Percentiles rank a stretch among this genome's conserved stretches.
Evolutionary conservation across 1,139 yeast species (phyloP).

Genomic region (Pneumocystis murina): DNA sequence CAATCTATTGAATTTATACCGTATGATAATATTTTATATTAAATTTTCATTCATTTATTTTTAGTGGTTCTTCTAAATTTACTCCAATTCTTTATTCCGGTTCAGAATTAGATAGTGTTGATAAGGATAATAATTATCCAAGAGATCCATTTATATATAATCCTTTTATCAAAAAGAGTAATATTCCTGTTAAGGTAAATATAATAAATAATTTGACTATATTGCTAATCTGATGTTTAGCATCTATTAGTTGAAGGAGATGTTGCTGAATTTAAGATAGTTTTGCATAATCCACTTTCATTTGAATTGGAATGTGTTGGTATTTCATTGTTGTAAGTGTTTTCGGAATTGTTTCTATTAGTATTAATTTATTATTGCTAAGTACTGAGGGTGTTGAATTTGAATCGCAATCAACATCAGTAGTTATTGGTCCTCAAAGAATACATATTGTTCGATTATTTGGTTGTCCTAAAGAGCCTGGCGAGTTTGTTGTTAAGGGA

Average conservation of each 20-base stretch:
- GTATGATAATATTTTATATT: slow-evolving; percentile 13
- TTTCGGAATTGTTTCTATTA: neutral
- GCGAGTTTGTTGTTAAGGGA: slow-evolving; percentile 31
- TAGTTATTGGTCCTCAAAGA: slow-evolving; percentile 22
- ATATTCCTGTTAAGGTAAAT: neutral
- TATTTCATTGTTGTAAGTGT: slow-evolving; percentile 11
- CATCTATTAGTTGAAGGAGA: slow-evolving; percentile 13
- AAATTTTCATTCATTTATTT: neutral
- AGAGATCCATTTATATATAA: slow-evolving; percentile 27
- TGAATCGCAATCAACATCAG: slow-evolving; percentile 11
- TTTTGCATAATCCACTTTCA: slow-evolving; percentile 65
- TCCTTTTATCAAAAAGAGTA: slow-evolving; percentile 24
- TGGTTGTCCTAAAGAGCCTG: slow-evolving; percentile 16
- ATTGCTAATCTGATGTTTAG: slow-evolving; percentile 2
- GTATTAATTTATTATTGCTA: neutral
- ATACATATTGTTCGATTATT: slow-evolving; percentile 17
- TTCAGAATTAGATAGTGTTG: slow-evolving; percentile 3
- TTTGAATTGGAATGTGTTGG: slow-evolving; percentile 51
- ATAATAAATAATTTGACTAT: neutral
- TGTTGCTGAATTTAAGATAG: slow-evolving; percentile 25
- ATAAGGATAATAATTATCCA: slow-evolving; percentile 5
- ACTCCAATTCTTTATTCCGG: slow-evolving; percentile 12
- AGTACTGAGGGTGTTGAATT: slow-evolving; percentile 14
- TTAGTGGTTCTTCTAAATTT: slow-evolving; percentile 2
- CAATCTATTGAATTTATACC: slow-evolving; percentile 32